Percentiles rank a stretch among this genome's conserved stretches.
phyloP scores from a whole-genome alignment of 805 yeast genomes.

The Candida berthetii region DNA sequence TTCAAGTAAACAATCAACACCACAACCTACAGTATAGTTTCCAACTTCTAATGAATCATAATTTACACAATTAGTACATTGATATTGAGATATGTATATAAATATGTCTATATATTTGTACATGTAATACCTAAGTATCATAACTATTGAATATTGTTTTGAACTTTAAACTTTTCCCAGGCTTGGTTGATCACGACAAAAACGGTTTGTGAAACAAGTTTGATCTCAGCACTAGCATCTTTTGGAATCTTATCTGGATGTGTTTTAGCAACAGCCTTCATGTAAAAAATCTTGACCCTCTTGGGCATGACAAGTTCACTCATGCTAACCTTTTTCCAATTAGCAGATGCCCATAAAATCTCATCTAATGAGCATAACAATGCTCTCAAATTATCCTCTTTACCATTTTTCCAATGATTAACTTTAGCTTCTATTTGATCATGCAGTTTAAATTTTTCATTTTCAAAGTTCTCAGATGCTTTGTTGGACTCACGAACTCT shows the following conservation, averaged over 20 bases:
- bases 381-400: constrained; percentile 76
- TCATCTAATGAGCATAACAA: constrained; percentile 63
- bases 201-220: constrained; percentile 82
- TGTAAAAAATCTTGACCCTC: constrained; percentile 78
- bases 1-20: not conserved
- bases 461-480: constrained; percentile 41
- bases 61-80: too few relatives aligned
- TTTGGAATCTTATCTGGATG: constrained; percentile 78
- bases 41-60: not conserved
- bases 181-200: constrained; percentile 80
- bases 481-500: constrained; percentile 42
- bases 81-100: too few relatives aligned
- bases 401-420: constrained; percentile 62
- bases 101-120: not conserved
- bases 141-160: constrained; percentile 40
- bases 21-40: not conserved
- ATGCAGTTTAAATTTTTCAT: constrained; percentile 52
- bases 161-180: constrained; percentile 77
- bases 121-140: not conserved
- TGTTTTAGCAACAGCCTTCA: constrained; percentile 87
- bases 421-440: constrained; percentile 56
- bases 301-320: constrained; percentile 83
- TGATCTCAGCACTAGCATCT: constrained; percentile 57
- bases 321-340: constrained; percentile 62
- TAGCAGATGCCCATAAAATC: constrained; percentile 59